A percentile compares a stretch with the other conserved stretches of the same genome.
Conservation (phyloP, 108 stramenopile species). For the Epipyxis sp. region DNA sequence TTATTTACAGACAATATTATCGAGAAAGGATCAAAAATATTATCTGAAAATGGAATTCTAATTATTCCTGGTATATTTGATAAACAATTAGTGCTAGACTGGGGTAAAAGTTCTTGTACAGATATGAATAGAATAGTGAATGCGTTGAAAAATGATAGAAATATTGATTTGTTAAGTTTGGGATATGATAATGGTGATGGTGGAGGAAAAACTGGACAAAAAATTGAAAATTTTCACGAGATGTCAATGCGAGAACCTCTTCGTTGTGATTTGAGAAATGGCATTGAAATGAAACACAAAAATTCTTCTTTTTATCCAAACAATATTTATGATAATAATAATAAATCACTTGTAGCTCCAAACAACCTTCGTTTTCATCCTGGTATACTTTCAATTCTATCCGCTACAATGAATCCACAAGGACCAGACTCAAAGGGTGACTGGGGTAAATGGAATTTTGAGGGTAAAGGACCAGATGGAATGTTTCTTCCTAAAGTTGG, state of each 20-base stretch:
- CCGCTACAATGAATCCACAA: background rate
- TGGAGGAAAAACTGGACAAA: no score
- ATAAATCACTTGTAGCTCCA: background rate
- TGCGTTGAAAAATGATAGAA: no score
- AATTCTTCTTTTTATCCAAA: background rate
- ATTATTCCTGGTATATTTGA: no score
- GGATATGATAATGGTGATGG: no score
- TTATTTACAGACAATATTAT: no score
- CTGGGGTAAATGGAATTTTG: slow-evolving; percentile 77
- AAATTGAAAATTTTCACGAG: slow-evolving; percentile 6
- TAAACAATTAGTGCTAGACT: no score
- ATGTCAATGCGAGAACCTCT: background rate
- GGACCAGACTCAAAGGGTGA: slow-evolving; percentile 52
- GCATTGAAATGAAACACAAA: background rate
- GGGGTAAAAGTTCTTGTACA: no score
- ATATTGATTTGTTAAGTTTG: no score
- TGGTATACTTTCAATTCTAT: background rate
- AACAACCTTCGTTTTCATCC: background rate
- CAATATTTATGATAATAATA: background rate
- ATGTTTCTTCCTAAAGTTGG: slow-evolving; percentile 62
- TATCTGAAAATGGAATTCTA: no score
- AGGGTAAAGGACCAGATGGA: slow-evolving; percentile 73
- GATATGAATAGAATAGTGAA: no score
- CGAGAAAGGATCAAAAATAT: no score
- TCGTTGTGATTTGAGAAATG: background rate